Evolutionary conservation across 2,329 filamentous ascomycete genomes (phyloP).

Genomic region (Penicillium sp.): DNA sequence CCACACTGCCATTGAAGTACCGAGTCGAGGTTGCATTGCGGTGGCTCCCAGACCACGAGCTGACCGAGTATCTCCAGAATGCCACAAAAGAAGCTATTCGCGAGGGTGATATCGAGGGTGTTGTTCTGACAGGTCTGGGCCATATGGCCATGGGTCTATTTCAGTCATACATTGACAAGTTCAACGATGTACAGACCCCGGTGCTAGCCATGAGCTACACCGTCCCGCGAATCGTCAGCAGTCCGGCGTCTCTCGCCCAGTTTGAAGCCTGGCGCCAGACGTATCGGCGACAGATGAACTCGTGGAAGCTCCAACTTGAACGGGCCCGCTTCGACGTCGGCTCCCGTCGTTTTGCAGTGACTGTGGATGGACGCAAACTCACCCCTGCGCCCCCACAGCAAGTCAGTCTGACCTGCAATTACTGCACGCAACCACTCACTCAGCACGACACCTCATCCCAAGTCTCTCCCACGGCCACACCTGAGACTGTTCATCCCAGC

Average conservation of each 20-base stretch:
- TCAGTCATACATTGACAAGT: slow-evolving; percentile 58
- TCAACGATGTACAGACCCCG: slow-evolving; percentile 61
- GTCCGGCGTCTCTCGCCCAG: slow-evolving; percentile 50
- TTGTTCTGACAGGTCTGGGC: slow-evolving; percentile 60
- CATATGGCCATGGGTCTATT: slow-evolving; percentile 60
- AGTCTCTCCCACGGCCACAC: slow-evolving; percentile 23
- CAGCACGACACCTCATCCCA: slow-evolving; percentile 40
- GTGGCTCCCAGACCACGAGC: slow-evolving; percentile 46
- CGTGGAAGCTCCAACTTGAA: slow-evolving; percentile 60
- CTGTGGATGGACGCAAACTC: slow-evolving; percentile 49
- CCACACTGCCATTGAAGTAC: slow-evolving; percentile 58
- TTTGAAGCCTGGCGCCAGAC: slow-evolving; percentile 61
- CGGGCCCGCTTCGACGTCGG: slow-evolving; percentile 60
- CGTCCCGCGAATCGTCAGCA: slow-evolving; percentile 58
- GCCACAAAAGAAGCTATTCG: slow-evolving; percentile 51
- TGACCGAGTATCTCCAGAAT: slow-evolving; percentile 55
- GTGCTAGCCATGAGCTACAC: slow-evolving; percentile 60
- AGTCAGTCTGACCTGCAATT: slow-evolving; percentile 58
- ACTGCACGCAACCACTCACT: slow-evolving; percentile 59
- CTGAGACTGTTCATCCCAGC: slow-evolving; percentile 37
- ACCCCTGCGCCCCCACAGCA: slow-evolving; percentile 52
- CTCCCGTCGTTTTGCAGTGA: slow-evolving; percentile 53
- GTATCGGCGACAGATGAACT: slow-evolving; percentile 60
- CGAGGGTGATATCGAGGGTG: slow-evolving; percentile 59
- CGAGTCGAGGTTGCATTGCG: slow-evolving; percentile 61